Evolutionary conservation across 495 filamentous ascomycete genomes (phyloP).

Genomic region (Xeromyces bisporus): DNA sequence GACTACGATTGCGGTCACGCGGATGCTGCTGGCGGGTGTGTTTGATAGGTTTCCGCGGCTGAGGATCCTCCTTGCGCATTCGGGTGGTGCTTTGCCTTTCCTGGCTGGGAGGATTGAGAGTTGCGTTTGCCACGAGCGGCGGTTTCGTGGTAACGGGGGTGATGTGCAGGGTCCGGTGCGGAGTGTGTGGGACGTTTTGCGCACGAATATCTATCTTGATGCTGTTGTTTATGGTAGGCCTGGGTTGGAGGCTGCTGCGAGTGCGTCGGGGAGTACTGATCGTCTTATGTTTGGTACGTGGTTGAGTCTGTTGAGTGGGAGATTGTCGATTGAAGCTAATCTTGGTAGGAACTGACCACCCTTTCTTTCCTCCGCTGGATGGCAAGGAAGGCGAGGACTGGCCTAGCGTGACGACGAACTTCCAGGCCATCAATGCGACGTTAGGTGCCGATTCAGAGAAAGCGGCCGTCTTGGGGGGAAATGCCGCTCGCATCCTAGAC

Average conservation of each 20-base stretch:
- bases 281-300: slow-evolving; percentile 56
- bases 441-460: slow-evolving; percentile 36
- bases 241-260: slow-evolving; percentile 55
- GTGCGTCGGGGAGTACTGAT: slow-evolving; percentile 36
- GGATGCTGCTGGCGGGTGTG: slow-evolving; percentile 72
- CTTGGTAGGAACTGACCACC: slow-evolving; percentile 61
- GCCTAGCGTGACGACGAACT: slow-evolving; percentile 71
- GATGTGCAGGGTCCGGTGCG: slow-evolving; percentile 33
- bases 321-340: slow-evolving; percentile 5
- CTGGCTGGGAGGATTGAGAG: slow-evolving; percentile 78
- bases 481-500: slow-evolving; percentile 48
- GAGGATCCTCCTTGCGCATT: slow-evolving; percentile 67
- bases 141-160: slow-evolving; percentile 37
- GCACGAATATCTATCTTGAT: slow-evolving; percentile 79
- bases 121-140: slow-evolving; percentile 69
- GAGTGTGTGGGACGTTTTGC: slow-evolving; percentile 61
- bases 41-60: slow-evolving; percentile 65
- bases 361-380: slow-evolving; percentile 77
- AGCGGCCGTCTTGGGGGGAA: slow-evolving; percentile 45
- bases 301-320: not conserved
- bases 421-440: slow-evolving; percentile 45
- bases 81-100: slow-evolving; percentile 78
- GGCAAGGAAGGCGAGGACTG: slow-evolving; percentile 44
- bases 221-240: slow-evolving; percentile 68
- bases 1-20: slow-evolving; percentile 76